These are phyloP conservation scores for Leccinum truebloodii DNA, from an alignment of 768 basidiomycete genomes.

Conservation along the genomic window DNA sequence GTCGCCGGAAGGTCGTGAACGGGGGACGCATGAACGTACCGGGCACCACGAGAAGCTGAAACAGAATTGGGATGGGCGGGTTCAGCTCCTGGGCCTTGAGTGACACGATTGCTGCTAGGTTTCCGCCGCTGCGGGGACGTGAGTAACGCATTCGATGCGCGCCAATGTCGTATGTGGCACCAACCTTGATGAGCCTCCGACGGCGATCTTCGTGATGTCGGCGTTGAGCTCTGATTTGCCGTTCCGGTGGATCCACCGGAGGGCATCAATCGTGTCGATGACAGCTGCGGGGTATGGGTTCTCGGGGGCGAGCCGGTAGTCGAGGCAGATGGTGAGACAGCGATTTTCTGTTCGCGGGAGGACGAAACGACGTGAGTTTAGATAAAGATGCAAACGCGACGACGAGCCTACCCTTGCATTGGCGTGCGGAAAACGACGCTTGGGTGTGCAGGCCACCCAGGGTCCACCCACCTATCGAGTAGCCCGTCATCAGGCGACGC, in stretches of 20 bases:
- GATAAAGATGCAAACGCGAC: background rate
- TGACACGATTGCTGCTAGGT: slow-evolving; percentile 64
- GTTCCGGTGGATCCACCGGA: slow-evolving; percentile 58
- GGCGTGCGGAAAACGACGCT: slow-evolving; percentile 49
- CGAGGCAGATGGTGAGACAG: slow-evolving; percentile 64
- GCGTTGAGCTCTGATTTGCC: slow-evolving; percentile 48
- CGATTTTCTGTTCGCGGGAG: slow-evolving; percentile 44
- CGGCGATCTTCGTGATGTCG: slow-evolving; percentile 56
- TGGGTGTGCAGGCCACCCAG: slow-evolving; percentile 62
- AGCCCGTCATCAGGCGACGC: background rate
- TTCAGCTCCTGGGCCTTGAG: slow-evolving; percentile 55
- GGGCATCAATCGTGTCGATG: slow-evolving; percentile 66
- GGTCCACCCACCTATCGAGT: slow-evolving; percentile 67
- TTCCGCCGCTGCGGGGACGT: slow-evolving; percentile 53
- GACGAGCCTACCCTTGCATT: slow-evolving; percentile 22
- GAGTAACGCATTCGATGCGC: background rate
- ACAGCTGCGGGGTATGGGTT: slow-evolving; percentile 70
- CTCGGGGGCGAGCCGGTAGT: slow-evolving; percentile 75
- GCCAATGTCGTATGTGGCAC: background rate
- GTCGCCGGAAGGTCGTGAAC: background rate
- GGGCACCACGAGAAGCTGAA: slow-evolving; percentile 72
- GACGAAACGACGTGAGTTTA: background rate
- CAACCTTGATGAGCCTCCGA: slow-evolving; percentile 70
- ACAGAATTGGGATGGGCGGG: slow-evolving; percentile 55
- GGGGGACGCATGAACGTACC: slow-evolving; percentile 16